phyloP scores from a whole-genome alignment of 2,329 filamentous ascomycete genomes.

The Paecilomyces fulvus region DNA sequence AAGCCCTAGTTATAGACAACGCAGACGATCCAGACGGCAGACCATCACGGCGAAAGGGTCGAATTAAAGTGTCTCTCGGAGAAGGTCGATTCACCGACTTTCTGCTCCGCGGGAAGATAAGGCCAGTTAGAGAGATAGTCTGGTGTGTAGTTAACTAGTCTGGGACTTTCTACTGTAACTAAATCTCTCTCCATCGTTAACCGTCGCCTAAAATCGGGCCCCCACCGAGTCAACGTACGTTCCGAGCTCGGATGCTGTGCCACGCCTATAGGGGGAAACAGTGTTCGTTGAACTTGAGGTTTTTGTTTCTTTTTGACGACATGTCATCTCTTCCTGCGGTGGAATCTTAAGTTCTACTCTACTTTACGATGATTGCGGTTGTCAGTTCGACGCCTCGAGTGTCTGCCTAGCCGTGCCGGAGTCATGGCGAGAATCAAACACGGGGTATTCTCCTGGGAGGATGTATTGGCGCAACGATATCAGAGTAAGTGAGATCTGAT shows the following conservation, averaged over 20 bases:
- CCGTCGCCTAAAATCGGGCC: not conserved
- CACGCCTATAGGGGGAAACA: not conserved
- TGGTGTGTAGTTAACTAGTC: not conserved
- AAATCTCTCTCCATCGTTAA: not conserved
- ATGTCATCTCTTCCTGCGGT: not conserved
- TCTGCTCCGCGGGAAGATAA: not conserved
- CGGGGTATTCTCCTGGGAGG: slow-evolving; percentile 33
- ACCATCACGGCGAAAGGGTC: not conserved
- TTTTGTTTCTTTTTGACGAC: not conserved
- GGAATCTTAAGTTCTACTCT: not conserved
- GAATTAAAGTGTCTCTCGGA: not conserved
- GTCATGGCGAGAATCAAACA: slow-evolving; percentile 27
- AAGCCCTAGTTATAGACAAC: not conserved
- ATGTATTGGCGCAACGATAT: slow-evolving; percentile 31
- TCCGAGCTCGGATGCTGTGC: not conserved
- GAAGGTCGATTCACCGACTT: not conserved
- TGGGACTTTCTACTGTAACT: too few species aligned
- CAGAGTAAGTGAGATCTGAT: slow-evolving; percentile 24
- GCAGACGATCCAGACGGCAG: not conserved
- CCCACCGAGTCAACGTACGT: not conserved
- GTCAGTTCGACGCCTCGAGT: not conserved
- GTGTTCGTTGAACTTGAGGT: not conserved
- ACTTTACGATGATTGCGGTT: not conserved
- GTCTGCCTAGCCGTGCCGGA: slow-evolving; percentile 1
- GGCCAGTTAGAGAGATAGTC: not conserved